A percentile compares a stretch with the other conserved stretches of the same genome.
Evolutionary conservation across 2,329 filamentous ascomycete genomes (phyloP).

Genomic region (Hymenoscyphus scutula): DNA sequence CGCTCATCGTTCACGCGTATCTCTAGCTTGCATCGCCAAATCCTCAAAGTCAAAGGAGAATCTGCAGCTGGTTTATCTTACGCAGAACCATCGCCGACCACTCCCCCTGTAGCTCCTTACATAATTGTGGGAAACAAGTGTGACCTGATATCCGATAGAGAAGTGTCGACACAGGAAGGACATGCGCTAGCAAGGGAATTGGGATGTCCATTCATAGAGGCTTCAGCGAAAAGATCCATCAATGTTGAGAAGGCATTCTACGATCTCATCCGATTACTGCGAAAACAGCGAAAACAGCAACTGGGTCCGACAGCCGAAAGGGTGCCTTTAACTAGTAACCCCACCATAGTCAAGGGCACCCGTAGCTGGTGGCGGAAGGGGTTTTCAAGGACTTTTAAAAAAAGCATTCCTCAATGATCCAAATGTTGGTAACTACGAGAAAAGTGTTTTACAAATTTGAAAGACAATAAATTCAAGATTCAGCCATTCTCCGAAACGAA

Average conservation of each 20-base stretch:
- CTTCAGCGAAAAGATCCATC: constrained; percentile 92
- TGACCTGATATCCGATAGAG: constrained; percentile 86
- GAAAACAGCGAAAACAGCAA: constrained; percentile 59
- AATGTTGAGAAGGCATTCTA: constrained; percentile 97
- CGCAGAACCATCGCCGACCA: neutral
- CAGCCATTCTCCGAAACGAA: constrained; percentile 8
- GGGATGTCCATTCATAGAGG: constrained; percentile 90
- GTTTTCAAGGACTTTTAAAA: neutral
- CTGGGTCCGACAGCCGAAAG: neutral
- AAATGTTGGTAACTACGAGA: neutral
- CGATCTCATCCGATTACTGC: constrained; percentile 83
- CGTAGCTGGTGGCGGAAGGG: constrained; percentile 3
- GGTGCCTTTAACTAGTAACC: neutral
- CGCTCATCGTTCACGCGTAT: constrained; percentile 4
- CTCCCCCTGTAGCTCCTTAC: neutral
- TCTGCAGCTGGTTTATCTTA: neutral
- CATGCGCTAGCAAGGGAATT: constrained; percentile 83
- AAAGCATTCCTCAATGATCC: neutral
- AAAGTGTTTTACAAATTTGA: constrained; percentile 5
- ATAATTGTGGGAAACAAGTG: constrained; percentile 88
- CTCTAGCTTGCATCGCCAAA: neutral
- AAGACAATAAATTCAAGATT: constrained; percentile 11
- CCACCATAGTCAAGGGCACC: neutral
- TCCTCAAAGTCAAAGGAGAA: neutral
- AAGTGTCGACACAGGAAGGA: constrained; percentile 91